Base-by-base conservation (phyloP, 352 stramenopile genomes). In the Globisporangium ultimum region DNA sequence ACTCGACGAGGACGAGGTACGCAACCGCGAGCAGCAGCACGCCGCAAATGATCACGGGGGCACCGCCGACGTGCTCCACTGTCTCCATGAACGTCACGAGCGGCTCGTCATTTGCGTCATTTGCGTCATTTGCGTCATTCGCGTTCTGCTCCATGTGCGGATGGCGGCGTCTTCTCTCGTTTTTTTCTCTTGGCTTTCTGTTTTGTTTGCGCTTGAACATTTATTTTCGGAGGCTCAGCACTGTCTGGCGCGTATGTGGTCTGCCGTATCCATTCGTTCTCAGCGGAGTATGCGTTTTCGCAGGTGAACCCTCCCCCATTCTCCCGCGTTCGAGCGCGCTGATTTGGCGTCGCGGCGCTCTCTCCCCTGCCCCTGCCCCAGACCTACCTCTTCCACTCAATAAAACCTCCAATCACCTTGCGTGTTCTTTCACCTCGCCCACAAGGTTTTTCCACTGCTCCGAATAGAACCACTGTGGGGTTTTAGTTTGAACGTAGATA, bases 1-100 rank as follows among this genome's bases (percentile, higher is more conserved):
- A 81, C 49, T 82, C 71, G 28, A 80, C 71, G 32, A 86, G 71
- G 20, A 62, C 52, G 18, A 83, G 22, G 50, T 86, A 86, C 53
- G 53, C 64, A 13, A 67, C 43, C 17, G 64, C 28, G 34, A 84
- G 64, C 53, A 73, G 32, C 46, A 84, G 22, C 56, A 86, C 71
- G 13, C 42, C 58, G 7, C 68, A 66, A 0, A 60, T 43, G 2
- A 86, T 17, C 15, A 46, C 58, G 9, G 47, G 42, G 3, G 65
- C 18, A 4, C 76, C 73, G 43, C 76, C 73, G 32, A 84, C 53
- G 48, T 78, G 71, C 15, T 70, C 73, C 18, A 84, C 28, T 15
- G 73, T 86, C 51, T 84, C 76, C 15, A 55, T 14, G 54, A 86
- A 86, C 22, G 55, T 74, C 43, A 84, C 62, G 36, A 45, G 40